A percentile compares a stretch with the other conserved stretches of the same genome.
These are phyloP conservation scores for Dendrothele bispora DNA, from an alignment of 768 basidiomycete species.

Conservation along the genomic window DNA sequence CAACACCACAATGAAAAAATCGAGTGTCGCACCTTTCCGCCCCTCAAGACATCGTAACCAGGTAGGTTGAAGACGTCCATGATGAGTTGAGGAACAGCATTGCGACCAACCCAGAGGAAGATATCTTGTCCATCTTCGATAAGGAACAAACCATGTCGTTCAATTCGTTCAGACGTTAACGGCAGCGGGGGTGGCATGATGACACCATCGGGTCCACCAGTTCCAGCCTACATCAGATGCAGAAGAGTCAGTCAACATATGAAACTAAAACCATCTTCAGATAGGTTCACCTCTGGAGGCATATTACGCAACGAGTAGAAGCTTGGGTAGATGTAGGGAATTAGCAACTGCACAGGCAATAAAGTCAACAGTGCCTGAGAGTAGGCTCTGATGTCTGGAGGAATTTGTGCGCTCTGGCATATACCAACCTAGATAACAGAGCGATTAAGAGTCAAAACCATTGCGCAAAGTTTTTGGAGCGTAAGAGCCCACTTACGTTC, in stretches of 20 bases:
- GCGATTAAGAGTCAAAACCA: no score
- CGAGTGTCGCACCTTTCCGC: slow-evolving; percentile 77
- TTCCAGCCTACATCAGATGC: slow-evolving; percentile 64
- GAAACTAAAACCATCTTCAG: neutral
- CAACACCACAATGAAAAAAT: no score
- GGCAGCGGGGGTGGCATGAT: slow-evolving; percentile 87
- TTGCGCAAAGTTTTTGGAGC: no score
- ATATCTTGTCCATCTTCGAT: slow-evolving; percentile 98
- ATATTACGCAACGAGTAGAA: slow-evolving; percentile 98
- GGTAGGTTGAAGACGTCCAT: slow-evolving; percentile 93
- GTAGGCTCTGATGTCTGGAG: slow-evolving; percentile 94
- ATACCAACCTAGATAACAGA: slow-evolving; percentile 72
- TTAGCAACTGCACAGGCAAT: slow-evolving; percentile 84
- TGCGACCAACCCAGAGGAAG: slow-evolving; percentile 98
- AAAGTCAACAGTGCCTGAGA: slow-evolving; percentile 91
- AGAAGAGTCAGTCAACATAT: slow-evolving; percentile 3
- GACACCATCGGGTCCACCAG: slow-evolving; percentile 85
- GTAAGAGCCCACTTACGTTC: slow-evolving; percentile 67
- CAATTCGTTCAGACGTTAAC: slow-evolving; percentile 91
- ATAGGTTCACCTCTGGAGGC: slow-evolving; percentile 73
- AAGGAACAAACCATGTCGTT: slow-evolving; percentile 92
- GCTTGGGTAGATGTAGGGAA: slow-evolving; percentile 92
- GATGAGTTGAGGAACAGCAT: slow-evolving; percentile 94
- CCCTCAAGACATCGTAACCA: slow-evolving; percentile 83
- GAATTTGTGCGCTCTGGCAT: slow-evolving; percentile 95